Conservation (phyloP, 169 alveolate species). For the Plasmodium falciparum region DNA sequence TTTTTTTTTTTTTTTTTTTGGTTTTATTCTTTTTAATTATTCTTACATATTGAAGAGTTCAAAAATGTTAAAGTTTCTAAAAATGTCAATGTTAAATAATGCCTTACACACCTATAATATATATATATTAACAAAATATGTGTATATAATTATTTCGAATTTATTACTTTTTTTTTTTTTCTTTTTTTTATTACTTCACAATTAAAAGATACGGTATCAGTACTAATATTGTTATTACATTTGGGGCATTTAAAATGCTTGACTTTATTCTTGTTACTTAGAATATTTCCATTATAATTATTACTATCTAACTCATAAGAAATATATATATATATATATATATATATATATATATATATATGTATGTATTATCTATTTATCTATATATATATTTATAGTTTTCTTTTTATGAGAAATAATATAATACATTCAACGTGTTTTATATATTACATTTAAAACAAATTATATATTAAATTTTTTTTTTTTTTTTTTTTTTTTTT, state of each 20-base stretch:
- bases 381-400: neutral
- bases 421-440: no score
- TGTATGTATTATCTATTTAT: neutral
- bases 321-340: neutral
- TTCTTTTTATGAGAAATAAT: neutral
- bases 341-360: no score
- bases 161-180: neutral
- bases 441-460: no score
- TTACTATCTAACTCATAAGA: conserved; percentile 9
- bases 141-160: neutral
- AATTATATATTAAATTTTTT: no score
- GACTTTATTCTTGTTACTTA: neutral
- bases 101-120: conserved; percentile 55
- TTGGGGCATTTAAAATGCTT: conserved; percentile 19
- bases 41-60: conserved; percentile 58
- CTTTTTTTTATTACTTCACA: conserved; percentile 26
- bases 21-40: neutral
- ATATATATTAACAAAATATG: neutral
- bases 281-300: neutral
- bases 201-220: conserved; percentile 32
- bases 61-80: conserved; percentile 52
- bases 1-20: neutral
- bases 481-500: neutral
- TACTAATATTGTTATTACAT: conserved; percentile 17
- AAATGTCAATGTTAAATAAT: conserved; percentile 33